phyloP scores from a whole-genome alignment of 192 early-diverging fungal genomes.

The Entomortierella chlamydospora region DNA sequence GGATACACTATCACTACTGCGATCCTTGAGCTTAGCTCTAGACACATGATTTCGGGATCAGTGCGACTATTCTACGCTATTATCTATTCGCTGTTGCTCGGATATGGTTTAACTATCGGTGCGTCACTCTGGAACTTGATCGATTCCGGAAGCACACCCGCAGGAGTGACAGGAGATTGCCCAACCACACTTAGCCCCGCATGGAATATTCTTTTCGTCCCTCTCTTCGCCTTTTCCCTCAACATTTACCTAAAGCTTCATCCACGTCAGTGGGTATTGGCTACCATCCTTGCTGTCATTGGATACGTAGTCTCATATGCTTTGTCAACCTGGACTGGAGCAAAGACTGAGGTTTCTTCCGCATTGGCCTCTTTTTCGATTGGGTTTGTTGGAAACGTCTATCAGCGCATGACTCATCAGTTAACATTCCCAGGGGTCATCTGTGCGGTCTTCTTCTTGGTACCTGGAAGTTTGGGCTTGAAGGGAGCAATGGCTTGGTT shows the following conservation, averaged over 20 bases:
- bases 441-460: conserved; percentile 81
- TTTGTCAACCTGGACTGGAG: conserved; percentile 62
- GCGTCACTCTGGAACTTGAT: conserved; percentile 63
- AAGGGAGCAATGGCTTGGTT: conserved; percentile 71
- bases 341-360: conserved; percentile 68
- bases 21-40: conserved; percentile 90
- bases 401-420: conserved; percentile 76
- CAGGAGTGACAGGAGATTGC: conserved; percentile 17
- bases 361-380: conserved; percentile 83
- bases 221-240: conserved; percentile 62
- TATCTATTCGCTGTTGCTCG: conserved; percentile 81
- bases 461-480: conserved; percentile 83
- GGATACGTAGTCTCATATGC: conserved; percentile 76
- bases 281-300: conserved; percentile 72
- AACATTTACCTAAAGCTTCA: conserved; percentile 60
- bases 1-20: conserved; percentile 85
- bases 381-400: conserved; percentile 82
- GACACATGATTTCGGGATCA: conserved; percentile 90
- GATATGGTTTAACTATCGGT: conserved; percentile 81
- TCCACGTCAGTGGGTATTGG: conserved; percentile 76
- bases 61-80: conserved; percentile 88
- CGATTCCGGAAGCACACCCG: conserved; percentile 43
- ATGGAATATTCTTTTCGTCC: conserved; percentile 64
- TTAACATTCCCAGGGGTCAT: conserved; percentile 87
- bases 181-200: conserved; percentile 28